phyloP scores from a whole-genome alignment of 768 basidiomycete genomes.

The Russula earlei region DNA sequence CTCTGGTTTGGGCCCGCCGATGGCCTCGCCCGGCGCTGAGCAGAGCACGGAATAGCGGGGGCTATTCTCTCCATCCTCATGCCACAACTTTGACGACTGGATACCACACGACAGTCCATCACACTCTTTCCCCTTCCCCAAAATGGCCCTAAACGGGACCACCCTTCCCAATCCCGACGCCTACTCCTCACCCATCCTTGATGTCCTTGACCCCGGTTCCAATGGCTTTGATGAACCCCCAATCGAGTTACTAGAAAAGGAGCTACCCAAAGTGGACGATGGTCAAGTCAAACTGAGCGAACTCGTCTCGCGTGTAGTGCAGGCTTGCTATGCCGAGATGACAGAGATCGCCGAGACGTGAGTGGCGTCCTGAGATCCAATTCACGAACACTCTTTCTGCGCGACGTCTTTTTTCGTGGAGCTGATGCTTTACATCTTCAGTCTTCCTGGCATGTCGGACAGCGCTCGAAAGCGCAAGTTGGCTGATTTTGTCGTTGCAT shows the following conservation, averaged over 20 bases:
- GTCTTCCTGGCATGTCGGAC: conserved; percentile 58
- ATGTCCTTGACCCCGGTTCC: conserved; percentile 4
- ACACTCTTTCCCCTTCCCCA: not conserved
- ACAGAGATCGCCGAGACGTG: conserved; percentile 83
- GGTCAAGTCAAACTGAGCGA: conserved; percentile 69
- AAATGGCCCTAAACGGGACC: conserved; percentile 16
- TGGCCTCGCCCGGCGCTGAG: not conserved
- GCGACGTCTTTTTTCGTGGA: not conserved
- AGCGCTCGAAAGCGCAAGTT: conserved; percentile 67
- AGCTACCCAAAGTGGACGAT: conserved; percentile 64
- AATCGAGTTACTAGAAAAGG: conserved; percentile 55
- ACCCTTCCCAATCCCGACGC: not conserved
- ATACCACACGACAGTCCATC: not conserved
- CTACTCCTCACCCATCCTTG: conserved; percentile 11
- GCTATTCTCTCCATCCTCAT: not conserved
- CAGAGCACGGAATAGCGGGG: not conserved
- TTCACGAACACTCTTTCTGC: not conserved
- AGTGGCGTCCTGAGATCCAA: conserved; percentile 24
- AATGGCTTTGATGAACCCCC: conserved; percentile 33
- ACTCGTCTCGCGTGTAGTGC: conserved; percentile 64
- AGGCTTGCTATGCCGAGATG: conserved; percentile 75
- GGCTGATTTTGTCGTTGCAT: conserved; percentile 86
- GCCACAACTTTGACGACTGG: not conserved
- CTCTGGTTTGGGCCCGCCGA: too few relatives aligned
- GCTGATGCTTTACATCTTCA: conserved; percentile 26